Base-by-base conservation (phyloP, 306 rosid species). In the Sophora flavescens region DNA sequence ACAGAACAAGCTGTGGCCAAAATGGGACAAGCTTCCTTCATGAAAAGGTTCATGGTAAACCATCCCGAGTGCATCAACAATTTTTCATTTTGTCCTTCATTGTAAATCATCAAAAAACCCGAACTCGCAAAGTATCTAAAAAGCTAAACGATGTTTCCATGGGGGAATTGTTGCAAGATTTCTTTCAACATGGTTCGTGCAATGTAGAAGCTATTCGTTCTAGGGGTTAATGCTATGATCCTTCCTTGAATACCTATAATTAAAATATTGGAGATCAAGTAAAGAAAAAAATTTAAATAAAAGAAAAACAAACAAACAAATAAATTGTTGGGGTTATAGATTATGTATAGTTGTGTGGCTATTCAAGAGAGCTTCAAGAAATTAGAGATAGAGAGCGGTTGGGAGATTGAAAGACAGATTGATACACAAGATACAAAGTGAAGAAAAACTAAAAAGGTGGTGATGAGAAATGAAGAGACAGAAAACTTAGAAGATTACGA, bases 1-100 rank as follows among this genome's bases (percentile, higher is more conserved):
- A 78, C 71, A 1, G 44, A 54, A n/a, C 88, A 84, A 8, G 62
- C 33, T 0, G 63, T 26, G 11, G 66, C 44, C n/a, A 68, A 6
- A 10, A 84, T 17, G 5, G 52, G 15, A n/a, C 9, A 53, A 4
- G 6, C 9, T 0, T 35, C 3, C 5, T 61, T 72, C 41, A 15
- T 28, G 0, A 63, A 3, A 6, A 74, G 59, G 6, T 56, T 38
- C 0, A 77, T 5, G 1, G 13, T 17, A 32, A 84, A 84, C 0
- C 2, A 0, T 1, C 85, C 88, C 0, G 6, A 0, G 22, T 1
- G 22, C 22, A 22, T 18, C 14, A 84, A 0, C 12, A 38, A 36
- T 54, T 57, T 80, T 15, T 16, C 2, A 0, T 45, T 51, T 4
- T 22, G 9, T 0, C 4, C 67, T 10, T 6, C 30, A 3, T 76